A percentile compares a stretch with the other conserved stretches of the same genome.
Evolutionary conservation across 768 basidiomycete genomes (phyloP).

Genomic region (Russula earlei): DNA sequence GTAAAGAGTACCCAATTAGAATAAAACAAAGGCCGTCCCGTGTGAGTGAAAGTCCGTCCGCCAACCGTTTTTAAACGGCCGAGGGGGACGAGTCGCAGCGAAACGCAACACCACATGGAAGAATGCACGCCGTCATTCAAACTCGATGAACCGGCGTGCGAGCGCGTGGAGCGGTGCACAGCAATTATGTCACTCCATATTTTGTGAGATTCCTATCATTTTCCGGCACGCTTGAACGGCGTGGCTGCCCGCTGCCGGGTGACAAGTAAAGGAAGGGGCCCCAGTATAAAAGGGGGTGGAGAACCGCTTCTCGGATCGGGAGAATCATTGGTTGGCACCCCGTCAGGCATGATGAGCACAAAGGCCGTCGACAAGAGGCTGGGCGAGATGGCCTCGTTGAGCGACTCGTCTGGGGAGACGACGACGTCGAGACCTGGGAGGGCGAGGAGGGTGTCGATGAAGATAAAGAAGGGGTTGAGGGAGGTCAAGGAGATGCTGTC

Average conservation of each 20-base stretch:
- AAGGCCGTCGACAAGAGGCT: slow-evolving; percentile 1
- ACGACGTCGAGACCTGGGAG: slow-evolving; percentile 5
- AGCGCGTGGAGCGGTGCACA: slow-evolving; percentile 1
- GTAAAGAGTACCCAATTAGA: too few relatives aligned
- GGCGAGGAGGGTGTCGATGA: slow-evolving; percentile 19
- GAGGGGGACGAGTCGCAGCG: too few relatives aligned
- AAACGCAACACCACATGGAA: neutral
- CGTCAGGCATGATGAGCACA: neutral
- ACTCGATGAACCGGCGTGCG: too few relatives aligned
- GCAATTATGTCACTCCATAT: slow-evolving; percentile 7
- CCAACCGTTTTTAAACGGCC: neutral
- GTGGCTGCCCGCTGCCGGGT: slow-evolving; percentile 7
- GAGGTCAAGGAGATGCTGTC: slow-evolving; percentile 18
- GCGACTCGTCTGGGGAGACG: neutral
- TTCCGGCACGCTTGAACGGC: slow-evolving; percentile 9
- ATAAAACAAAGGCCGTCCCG: neutral
- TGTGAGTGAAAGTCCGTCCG: neutral
- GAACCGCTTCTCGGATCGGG: neutral
- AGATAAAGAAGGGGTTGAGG: slow-evolving; percentile 19
- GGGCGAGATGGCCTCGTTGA: slow-evolving; percentile 1
- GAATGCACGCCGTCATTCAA: neutral
- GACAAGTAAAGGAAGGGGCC: neutral
- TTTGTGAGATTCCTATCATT: neutral
- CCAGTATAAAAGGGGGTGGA: neutral
- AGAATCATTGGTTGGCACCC: neutral